Base-by-base conservation (phyloP, 352 stramenopile species). In the Albugo candida region DNA sequence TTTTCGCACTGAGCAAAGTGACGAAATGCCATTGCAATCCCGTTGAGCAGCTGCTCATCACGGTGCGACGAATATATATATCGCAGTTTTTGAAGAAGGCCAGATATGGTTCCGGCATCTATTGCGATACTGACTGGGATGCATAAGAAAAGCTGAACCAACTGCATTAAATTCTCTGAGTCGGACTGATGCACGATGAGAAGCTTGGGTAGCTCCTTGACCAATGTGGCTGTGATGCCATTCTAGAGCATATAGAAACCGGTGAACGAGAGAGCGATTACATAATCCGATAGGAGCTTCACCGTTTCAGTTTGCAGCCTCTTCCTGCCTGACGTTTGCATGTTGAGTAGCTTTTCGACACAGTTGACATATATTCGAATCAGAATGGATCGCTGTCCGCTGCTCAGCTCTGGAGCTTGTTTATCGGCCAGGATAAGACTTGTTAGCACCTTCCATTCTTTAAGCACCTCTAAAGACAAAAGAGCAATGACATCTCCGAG, bases 371-470 rank as follows among this genome's bases (percentile, higher is more conserved):
- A 60, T 17, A 92, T 47, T 2, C 70, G 65, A 48, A 92, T 60
- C 18, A 92, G 47, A 14, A 92, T 71, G 11, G 77, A 75, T 45
- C 87, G 77, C 34, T 92, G 79, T 14, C 89, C 65, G 19, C 57
- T 81, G 11, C 68, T 85, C 6, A 92, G 49, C 19, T 88, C 73
- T 17, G 78, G 78, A 11, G 74, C 65, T 44, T 72, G 84, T 47
- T 87, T 88, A 59, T 92, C 79, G 19, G 71, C 65, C 38, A 86
- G 48, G 0, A 92, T 55, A 24, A 92, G 45, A 47, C 79, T 72
- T 16, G 70, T 79, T 24, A 88, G 56, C 31, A 91, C 36, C 24
- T 68, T 69, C 76, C 79, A 92, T 37, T 91, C 64, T 41, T 81
- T 67, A 10, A 92, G 56, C 17, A 88, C 75, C 73, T 85, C 78